Evolutionary conservation across 2,329 filamentous ascomycete species (phyloP).

Genomic region (Endothia cerciana): DNA sequence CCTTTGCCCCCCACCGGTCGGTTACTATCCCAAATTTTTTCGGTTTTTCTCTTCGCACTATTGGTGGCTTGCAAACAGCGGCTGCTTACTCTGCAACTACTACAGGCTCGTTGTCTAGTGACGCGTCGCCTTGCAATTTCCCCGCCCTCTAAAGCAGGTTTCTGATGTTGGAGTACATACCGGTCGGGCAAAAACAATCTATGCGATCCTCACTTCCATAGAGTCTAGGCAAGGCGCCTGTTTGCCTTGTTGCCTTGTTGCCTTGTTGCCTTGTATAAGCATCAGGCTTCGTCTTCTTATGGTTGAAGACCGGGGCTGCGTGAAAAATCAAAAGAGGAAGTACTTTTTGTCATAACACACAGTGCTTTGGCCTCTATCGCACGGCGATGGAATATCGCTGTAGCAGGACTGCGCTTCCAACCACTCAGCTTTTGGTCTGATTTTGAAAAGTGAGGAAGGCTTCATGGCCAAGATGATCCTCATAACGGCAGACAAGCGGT

Average conservation of each 20-base stretch:
- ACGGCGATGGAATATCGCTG: neutral
- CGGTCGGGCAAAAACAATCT: neutral
- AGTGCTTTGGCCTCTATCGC: neutral
- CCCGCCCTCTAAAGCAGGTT: neutral
- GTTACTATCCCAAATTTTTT: neutral
- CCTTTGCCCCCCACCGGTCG: neutral
- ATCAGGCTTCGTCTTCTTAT: too few relatives aligned
- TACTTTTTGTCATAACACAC: neutral
- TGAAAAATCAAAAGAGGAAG: too few relatives aligned
- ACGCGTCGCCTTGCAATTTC: neutral
- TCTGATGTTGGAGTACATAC: neutral
- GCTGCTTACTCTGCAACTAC: neutral
- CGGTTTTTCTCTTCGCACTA: too few relatives aligned
- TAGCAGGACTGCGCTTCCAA: neutral
- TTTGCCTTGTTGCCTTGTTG: conserved; percentile 1
- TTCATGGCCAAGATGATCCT: neutral
- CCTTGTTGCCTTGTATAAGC: neutral
- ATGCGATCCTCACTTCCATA: neutral
- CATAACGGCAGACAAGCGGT: neutral
- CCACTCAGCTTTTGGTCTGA: neutral
- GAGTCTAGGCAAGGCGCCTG: neutral
- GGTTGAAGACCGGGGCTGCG: too few relatives aligned
- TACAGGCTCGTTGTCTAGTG: neutral
- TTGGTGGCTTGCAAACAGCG: neutral
- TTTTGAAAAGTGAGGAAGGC: neutral